These are phyloP conservation scores for Begonia peltatifolia DNA, from an alignment of 306 rosid species.

Conservation along the genomic window DNA sequence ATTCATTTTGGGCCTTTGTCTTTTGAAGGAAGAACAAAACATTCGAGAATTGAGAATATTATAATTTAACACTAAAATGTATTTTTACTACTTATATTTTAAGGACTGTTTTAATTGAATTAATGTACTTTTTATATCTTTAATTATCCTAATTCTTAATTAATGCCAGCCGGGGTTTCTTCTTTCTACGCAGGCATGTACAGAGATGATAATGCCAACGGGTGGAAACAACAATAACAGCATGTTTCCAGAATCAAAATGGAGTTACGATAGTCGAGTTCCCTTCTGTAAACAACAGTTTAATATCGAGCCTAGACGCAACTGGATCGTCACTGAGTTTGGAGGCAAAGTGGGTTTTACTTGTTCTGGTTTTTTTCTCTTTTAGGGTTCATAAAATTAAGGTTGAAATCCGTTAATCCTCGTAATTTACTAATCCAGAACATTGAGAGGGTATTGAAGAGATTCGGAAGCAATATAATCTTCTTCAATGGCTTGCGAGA, in stretches of 20 bases:
- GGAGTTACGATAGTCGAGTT: conserved; percentile 20
- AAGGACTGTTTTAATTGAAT: no score
- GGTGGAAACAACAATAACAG: conserved; percentile 31
- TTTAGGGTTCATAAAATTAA: not conserved
- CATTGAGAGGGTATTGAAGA: conserved; percentile 40
- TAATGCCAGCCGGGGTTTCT: not conserved
- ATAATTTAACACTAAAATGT: no score
- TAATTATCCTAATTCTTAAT: not conserved
- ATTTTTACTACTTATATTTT: no score
- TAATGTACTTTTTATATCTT: not conserved
- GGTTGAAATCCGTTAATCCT: not conserved
- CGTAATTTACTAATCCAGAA: conserved; percentile 21
- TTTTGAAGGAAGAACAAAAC: no score
- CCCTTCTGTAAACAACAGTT: conserved; percentile 6
- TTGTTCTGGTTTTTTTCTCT: not conserved
- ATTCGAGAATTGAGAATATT: no score
- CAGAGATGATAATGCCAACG: conserved; percentile 66
- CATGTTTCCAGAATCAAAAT: conserved; percentile 39
- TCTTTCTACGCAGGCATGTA: conserved; percentile 37
- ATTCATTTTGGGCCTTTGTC: no score
- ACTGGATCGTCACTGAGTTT: conserved; percentile 63
- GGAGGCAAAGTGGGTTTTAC: conserved; percentile 44
- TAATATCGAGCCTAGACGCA: conserved; percentile 35
- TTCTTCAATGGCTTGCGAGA: conserved; percentile 92
- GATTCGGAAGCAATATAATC: conserved; percentile 67